These are phyloP conservation scores for Inga laurina DNA, from an alignment of 306 rosid species.

Conservation along the genomic window DNA sequence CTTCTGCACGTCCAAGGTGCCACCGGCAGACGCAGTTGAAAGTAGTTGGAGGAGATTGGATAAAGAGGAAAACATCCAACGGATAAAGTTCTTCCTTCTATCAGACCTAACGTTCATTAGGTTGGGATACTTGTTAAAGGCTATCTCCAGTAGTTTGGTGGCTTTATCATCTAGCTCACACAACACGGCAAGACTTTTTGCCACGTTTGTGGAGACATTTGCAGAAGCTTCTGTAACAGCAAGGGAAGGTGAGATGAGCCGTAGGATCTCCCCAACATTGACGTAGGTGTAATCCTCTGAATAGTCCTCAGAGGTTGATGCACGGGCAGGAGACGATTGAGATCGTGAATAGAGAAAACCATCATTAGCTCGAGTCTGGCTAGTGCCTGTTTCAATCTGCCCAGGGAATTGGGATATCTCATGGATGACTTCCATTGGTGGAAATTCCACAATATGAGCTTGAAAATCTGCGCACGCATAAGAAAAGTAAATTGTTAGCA, in stretches of 20 bases:
- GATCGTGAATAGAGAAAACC: not conserved
- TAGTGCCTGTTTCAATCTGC: not conserved
- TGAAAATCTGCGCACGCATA: not conserved
- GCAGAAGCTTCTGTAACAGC: not conserved
- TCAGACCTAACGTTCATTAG: not conserved
- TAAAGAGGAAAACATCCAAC: constrained; percentile 5
- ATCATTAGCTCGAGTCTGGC: not conserved
- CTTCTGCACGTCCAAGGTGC: not conserved
- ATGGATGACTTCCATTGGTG: not conserved
- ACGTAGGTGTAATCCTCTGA: not conserved
- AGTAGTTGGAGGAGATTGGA: constrained; percentile 2
- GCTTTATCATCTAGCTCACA: not conserved
- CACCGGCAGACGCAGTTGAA: not conserved
- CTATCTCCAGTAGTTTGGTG: not conserved
- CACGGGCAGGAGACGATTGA: not conserved
- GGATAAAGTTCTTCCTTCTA: not conserved
- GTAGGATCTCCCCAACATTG: not conserved
- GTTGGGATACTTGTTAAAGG: constrained; percentile 11
- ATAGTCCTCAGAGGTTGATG: not conserved
- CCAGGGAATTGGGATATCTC: not conserved
- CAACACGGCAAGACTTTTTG: not conserved
- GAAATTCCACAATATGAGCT: not conserved
- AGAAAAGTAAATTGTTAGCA: not conserved
- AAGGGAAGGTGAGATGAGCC: not conserved
- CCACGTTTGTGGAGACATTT: not conserved